Conservation (phyloP, 306 rosid species). For the Alnus rubra region DNA sequence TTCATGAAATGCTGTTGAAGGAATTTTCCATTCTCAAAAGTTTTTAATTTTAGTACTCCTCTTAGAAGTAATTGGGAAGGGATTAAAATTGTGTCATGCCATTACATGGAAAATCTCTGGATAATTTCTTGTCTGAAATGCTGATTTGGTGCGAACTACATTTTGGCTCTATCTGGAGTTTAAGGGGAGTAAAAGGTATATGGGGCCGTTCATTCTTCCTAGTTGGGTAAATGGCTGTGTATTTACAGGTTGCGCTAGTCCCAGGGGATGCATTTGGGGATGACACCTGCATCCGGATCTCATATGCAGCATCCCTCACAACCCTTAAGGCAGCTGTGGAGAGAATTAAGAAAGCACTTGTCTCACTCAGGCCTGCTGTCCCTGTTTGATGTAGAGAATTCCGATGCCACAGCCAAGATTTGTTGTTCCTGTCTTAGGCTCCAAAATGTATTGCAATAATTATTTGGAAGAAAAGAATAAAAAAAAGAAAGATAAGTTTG, state of each 20-base stretch:
- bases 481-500: conserved; percentile 2
- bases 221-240: conserved; percentile 16
- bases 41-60: background rate
- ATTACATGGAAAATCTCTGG: background rate
- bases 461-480: conserved; percentile 15
- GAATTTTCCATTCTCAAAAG: background rate
- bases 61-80: background rate
- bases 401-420: background rate
- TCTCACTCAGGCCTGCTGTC: conserved; percentile 45
- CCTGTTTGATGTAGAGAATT: conserved; percentile 35
- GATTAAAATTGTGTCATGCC: background rate
- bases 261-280: conserved; percentile 95
- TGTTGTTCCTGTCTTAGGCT: conserved; percentile 25
- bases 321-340: conserved; percentile 79
- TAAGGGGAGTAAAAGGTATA: background rate
- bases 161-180: background rate
- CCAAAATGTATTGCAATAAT: conserved; percentile 20
- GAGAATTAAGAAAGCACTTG: conserved; percentile 74
- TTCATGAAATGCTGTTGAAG: background rate
- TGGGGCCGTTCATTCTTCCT: conserved; percentile 1
- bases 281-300: conserved; percentile 82
- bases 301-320: conserved; percentile 83
- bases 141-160: background rate
- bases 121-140: background rate
- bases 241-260: conserved; percentile 83